Conservation (phyloP, 768 basidiomycete species). For the Candolleomyces aberdarensis region DNA sequence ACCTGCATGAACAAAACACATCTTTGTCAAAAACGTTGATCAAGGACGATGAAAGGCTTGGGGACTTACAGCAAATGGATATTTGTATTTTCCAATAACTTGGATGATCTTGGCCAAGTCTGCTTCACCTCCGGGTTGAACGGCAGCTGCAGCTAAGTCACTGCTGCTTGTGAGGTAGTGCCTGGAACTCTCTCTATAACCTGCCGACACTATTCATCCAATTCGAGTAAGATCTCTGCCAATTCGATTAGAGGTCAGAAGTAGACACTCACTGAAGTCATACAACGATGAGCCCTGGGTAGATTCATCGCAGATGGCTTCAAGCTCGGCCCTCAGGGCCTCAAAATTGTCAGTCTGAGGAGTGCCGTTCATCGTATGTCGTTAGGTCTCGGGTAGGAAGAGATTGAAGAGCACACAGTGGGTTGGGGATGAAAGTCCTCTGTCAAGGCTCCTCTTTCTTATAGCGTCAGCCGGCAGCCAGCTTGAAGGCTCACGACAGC, state of each 20-base stretch:
- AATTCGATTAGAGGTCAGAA: not conserved
- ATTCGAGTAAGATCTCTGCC: not conserved
- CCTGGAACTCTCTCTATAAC: not conserved
- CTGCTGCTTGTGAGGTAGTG: conserved; percentile 1
- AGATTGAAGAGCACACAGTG: no score
- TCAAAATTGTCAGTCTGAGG: no score
- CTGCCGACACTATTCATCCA: not conserved
- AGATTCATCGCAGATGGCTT: not conserved
- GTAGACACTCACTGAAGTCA: not conserved
- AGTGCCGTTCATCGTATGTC: no score
- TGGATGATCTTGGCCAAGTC: conserved; percentile 20
- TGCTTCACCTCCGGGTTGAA: not conserved
- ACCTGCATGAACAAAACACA: conserved; percentile 31
- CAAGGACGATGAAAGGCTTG: not conserved
- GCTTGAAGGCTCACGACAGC: no score
- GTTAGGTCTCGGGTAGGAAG: no score
- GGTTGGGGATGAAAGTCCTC: no score
- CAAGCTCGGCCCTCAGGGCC: no score
- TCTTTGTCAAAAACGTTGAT: no score
- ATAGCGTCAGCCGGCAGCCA: no score
- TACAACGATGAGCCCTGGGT: not conserved
- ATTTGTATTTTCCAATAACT: conserved; percentile 37
- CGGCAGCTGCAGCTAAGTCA: not conserved
- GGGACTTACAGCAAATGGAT: conserved; percentile 45
- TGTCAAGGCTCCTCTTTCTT: no score